Base-by-base conservation (phyloP, 164 flowering plant genomes). In the Buxus sempervirens region DNA sequence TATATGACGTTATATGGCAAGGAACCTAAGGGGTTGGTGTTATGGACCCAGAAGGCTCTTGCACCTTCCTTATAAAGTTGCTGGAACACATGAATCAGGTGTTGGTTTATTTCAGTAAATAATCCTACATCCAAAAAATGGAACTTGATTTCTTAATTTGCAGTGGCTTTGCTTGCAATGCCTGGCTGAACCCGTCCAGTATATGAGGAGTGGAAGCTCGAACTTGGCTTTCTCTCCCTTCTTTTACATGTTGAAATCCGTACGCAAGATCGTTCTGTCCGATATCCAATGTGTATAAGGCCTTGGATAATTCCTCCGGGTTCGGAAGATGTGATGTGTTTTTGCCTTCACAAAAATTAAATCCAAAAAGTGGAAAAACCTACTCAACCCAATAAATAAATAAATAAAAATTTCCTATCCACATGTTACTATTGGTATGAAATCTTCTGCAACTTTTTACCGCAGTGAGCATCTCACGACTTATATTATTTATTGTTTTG, bases 21-120 rank as follows among this genome's bases (percentile, higher is more conserved):
- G 69, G 80, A 79, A 42, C 82, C 82, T 22, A 79, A 56, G 16
- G 82, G 80, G 54, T 80, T 80, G 1, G 82, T 79, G 51, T 76
- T 79, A 28, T 79, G 80, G 23, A 76, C 73, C 82, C 79, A 77
- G 63, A 73, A 79, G 15, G n/a, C 5, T 48, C 78, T 76, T 64
- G 67, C 82, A 51, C 80, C 82, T 65, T 38, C 64, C 61, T 71
- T 23, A 66, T 78, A 74, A 25, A 78, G 78, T 21, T 72, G 22
- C 76, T 78, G 71, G 15, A 49, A 67, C 9, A 54, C 9, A 14
- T 13, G 41, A n/a, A n/a, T n/a, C n/a, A n/a, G n/a, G n/a, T n/a
- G n/a, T n/a, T n/a, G n/a, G n/a, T n/a, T n/a, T n/a, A n/a, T n/a
- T 41, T 41, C 45, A 41, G 12, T 12, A 5, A 41, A 5, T 41